Conservation (phyloP, 805 yeast species). For the Brettanomyces custersianus region DNA sequence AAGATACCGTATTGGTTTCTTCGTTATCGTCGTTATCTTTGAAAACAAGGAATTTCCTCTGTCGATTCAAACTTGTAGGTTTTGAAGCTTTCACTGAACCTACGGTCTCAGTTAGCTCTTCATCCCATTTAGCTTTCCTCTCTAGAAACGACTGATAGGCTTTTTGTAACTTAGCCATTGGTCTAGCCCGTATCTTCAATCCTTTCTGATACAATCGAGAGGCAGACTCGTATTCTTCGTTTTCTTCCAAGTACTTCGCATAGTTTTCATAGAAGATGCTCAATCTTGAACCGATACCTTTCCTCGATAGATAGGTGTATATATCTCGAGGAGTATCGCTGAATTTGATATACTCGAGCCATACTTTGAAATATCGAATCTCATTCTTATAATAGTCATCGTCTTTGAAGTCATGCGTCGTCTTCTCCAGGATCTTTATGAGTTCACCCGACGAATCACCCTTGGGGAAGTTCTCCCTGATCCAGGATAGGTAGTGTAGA, state of each 20-base stretch:
- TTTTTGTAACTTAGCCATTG: conserved; percentile 36
- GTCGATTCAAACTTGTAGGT: conserved; percentile 5
- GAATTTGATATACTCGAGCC: conserved; percentile 70
- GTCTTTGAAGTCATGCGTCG: conserved; percentile 62
- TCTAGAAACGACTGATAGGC: conserved; percentile 36
- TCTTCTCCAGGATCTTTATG: conserved; percentile 54
- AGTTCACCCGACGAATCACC: conserved; percentile 60
- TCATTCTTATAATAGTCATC: conserved; percentile 68
- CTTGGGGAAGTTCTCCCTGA: conserved; percentile 50
- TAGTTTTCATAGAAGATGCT: conserved; percentile 75
- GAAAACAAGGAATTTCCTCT: conserved; percentile 13
- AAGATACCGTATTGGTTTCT: conserved; percentile 28
- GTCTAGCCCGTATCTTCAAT: conserved; percentile 54
- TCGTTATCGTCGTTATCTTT: conserved; percentile 7
- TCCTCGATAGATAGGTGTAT: conserved; percentile 60
- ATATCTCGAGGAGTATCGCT: conserved; percentile 64
- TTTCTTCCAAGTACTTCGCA: conserved; percentile 51
- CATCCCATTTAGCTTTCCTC: conserved; percentile 28
- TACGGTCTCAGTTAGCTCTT: conserved; percentile 10
- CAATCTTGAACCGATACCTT: conserved; percentile 58
- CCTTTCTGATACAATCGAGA: conserved; percentile 51
- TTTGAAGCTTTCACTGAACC: neutral
- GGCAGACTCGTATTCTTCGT: conserved; percentile 44
- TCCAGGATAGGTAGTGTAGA: conserved; percentile 72
- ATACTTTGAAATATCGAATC: conserved; percentile 66